Conservation (phyloP, 2,329 filamentous ascomycete species). For the Coniochaeta ligniaria region DNA sequence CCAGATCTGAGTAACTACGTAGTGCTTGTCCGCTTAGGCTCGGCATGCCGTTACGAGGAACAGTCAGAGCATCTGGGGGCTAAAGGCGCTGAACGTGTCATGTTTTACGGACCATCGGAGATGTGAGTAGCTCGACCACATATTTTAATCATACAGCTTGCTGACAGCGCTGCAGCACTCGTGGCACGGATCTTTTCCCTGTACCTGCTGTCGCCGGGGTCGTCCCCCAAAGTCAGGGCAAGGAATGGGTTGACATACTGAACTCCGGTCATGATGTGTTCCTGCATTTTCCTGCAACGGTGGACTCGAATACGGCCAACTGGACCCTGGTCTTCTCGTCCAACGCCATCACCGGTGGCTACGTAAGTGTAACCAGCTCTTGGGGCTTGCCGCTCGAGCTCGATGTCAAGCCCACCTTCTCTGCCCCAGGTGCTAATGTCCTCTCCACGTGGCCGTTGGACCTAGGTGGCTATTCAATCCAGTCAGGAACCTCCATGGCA, state of each 20-base stretch:
- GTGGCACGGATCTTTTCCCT: background rate
- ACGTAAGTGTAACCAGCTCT: slow-evolving; percentile 26
- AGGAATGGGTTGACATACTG: slow-evolving; percentile 15
- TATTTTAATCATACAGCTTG: background rate
- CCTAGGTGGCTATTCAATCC: background rate
- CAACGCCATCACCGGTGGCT: slow-evolving; percentile 23
- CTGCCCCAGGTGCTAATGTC: background rate
- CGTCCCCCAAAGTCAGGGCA: slow-evolving; percentile 13
- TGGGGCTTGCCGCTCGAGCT: slow-evolving; percentile 42
- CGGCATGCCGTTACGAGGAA: background rate
- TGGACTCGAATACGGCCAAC: slow-evolving; percentile 5
- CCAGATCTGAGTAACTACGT: slow-evolving; percentile 31
- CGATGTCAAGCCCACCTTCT: slow-evolving; percentile 5
- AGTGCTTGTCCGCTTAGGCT: slow-evolving; percentile 25
- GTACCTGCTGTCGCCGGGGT: background rate
- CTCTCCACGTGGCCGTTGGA: slow-evolving; percentile 1
- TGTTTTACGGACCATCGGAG: slow-evolving; percentile 5
- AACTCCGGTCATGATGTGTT: slow-evolving; percentile 13
- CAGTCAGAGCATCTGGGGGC: slow-evolving; percentile 27
- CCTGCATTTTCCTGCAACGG: slow-evolving; percentile 11
- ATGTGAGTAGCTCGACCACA: background rate
- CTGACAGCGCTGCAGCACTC: slow-evolving; percentile 6
- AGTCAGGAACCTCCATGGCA: slow-evolving; percentile 6
- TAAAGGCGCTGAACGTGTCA: slow-evolving; percentile 8
- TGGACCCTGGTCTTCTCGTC: slow-evolving; percentile 5